These are phyloP conservation scores for Glycine soja DNA, from an alignment of 306 rosid genomes.

Conservation along the genomic window DNA sequence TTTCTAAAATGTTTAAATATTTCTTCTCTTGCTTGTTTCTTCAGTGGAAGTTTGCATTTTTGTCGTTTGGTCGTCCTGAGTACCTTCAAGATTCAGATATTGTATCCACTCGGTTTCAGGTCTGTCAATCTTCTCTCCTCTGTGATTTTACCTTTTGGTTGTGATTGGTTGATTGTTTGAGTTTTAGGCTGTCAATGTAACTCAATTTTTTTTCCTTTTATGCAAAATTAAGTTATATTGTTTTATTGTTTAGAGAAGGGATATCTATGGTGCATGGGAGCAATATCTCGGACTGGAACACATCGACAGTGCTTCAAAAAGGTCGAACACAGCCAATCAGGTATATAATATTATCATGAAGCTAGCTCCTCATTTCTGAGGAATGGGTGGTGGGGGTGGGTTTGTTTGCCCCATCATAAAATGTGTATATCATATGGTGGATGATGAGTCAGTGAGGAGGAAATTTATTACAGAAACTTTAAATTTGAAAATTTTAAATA, in stretches of 20 bases:
- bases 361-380: not conserved
- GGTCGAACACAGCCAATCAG: slow-evolving; percentile 78
- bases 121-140: slow-evolving; percentile 31
- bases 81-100: slow-evolving; percentile 83
- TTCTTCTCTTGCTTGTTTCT: not conserved
- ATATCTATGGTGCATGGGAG: slow-evolving; percentile 96
- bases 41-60: slow-evolving; percentile 96
- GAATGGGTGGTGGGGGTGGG: not conserved
- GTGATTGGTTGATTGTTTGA: not conserved
- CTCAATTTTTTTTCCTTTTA: too few relatives aligned
- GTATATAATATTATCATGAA: slow-evolving; percentile 47
- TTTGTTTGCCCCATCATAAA: not conserved
- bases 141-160: slow-evolving; percentile 23
- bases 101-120: slow-evolving; percentile 93
- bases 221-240: slow-evolving; percentile 14
- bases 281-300: slow-evolving; percentile 99
- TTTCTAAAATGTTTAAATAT: not conserved
- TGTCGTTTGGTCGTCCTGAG: slow-evolving; percentile 92
- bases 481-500: slow-evolving; percentile 1
- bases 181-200: not conserved
- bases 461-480: not conserved
- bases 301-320: slow-evolving; percentile 75
- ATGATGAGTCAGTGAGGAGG: not conserved
- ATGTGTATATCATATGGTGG: not conserved
- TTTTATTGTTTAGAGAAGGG: slow-evolving; percentile 68